Evolutionary conservation across 495 filamentous ascomycete species (phyloP).

Genomic region (Podospora bellae-mahoneyi): DNA sequence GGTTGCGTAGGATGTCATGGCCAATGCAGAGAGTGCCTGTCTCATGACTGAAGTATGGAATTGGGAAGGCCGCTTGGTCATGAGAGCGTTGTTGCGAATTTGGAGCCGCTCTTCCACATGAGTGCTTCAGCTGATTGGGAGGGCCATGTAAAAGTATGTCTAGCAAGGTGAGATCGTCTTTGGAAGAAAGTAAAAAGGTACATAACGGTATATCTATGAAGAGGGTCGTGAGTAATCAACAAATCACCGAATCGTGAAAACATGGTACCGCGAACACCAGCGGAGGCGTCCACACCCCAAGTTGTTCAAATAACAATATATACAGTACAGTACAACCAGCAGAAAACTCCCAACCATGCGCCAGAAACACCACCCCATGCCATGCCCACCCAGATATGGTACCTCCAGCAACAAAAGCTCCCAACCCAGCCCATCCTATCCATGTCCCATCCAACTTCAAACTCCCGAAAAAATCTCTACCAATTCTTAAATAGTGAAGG

Average conservation of each 20-base stretch:
- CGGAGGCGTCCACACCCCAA: no score
- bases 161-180: no score
- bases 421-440: neutral
- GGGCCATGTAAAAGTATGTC: no score
- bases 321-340: neutral
- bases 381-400: neutral
- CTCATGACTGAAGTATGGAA: slow-evolving; percentile 5
- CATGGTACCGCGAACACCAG: no score
- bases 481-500: neutral
- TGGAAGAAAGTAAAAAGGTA: no score
- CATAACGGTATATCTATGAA: no score
- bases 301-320: neutral
- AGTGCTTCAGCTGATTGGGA: no score
- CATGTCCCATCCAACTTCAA: neutral
- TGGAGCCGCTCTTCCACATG: neutral
- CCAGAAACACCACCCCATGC: neutral
- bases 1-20: slow-evolving; percentile 36
- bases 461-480: neutral
- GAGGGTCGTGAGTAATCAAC: no score
- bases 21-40: slow-evolving; percentile 18
- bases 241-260: no score
- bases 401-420: neutral
- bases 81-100: neutral
- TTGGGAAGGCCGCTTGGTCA: slow-evolving; percentile 6
- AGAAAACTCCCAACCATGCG: neutral